Evolutionary conservation across 169 alveolate species (phyloP), one percentile per base, ranked within the genome.

Genomic region (Babesia ovata): DNA sequence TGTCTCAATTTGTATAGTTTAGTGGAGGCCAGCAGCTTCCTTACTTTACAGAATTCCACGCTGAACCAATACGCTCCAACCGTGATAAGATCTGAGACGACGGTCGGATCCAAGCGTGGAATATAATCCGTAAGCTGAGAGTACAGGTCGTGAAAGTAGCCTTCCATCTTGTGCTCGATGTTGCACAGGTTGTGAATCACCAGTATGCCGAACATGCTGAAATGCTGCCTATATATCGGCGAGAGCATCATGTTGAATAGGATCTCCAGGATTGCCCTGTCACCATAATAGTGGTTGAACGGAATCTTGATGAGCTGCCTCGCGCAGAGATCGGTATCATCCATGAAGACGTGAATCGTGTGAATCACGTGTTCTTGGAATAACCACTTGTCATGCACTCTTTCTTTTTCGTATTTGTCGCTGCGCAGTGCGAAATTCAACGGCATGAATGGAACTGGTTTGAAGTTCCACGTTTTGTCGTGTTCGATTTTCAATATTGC

Each of bases 111-210:
- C 63, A 82, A 46, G 21, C 22, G 39, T 24, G 46, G 58, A 19
- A 65, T 54, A 28, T 59, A 46, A 16, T 59, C 85, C 49, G 53
- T 21, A 42, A 82, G 50, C 50, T 79, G 74, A 0, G 84, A 61
- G 26, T 65, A 70, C 52, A 61, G 46, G 26, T 42, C 36, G 14
- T 21, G 53, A 50, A 73, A 73, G 29, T 73, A 24, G 14, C 16
- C 77, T 45, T 82, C 84, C 13, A 73, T 53, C 28, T 56, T 74
- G 29, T 48, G 75, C 54, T 73, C 75, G 66, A 74, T 46, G 45
- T 49, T 67, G 39, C 85, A 73, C 79, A 82, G 62, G 66, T 82
- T 48, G 46, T 73, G 85, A 53, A 82, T 65, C 67, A 82, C 84
- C 79, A 82, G 42, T 0, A 63, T 59, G 11, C 58, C 79, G 61